Evolutionary conservation across 2,329 filamentous ascomycete genomes (phyloP), one percentile per base, ranked within the genome.

Genomic region (Xylaria sp.): DNA sequence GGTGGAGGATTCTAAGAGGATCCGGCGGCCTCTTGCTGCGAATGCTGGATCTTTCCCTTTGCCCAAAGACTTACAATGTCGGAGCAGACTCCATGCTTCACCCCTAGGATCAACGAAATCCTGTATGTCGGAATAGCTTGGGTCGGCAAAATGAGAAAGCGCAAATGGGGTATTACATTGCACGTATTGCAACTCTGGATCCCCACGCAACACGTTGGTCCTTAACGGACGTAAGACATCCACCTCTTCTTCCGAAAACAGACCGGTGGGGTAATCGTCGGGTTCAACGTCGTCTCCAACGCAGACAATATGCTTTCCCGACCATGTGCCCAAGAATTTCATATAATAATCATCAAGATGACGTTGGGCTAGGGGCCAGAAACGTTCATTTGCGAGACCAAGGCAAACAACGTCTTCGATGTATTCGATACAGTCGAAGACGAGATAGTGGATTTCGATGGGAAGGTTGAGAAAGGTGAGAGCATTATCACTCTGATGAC

Each of bases 21-120:
- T 32, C 25, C 50, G 50, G 5, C 32, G n/a, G 12, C 50, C 50
- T 52, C 50, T 28, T 52, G 23, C 50, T 52, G 20, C 50, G 13
- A 52, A 52, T 52, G 10, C 50, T 52, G n/a, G 20, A 12, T 52
- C 50, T 52, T 32, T 52, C 23, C 50, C 50, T n/a, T 48, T 48
- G n/a, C 44, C 44, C 20, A 48, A 6, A 48, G 44, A 10, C 44
- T 48, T 48, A n/a, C 44, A 48, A 20, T 48, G 44, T 18, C 18
- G 1, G 44, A 48, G 44, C 20, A 48, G n/a, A 48, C 44, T n/a
- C 44, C 18, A 48, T 48, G 44, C 44, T 48, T 48, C 44, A 48
- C 2, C 20, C 18, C 1, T 1, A 48, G 44, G 44, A 20, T 23
- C 3, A 6, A 48, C 44, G n/a, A 48, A 48, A 48, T 48, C 44